A percentile compares a stretch with the other conserved stretches of the same genome.
Evolutionary conservation across 1,139 yeast species (phyloP).

Genomic region (Ogataea hybrid): DNA sequence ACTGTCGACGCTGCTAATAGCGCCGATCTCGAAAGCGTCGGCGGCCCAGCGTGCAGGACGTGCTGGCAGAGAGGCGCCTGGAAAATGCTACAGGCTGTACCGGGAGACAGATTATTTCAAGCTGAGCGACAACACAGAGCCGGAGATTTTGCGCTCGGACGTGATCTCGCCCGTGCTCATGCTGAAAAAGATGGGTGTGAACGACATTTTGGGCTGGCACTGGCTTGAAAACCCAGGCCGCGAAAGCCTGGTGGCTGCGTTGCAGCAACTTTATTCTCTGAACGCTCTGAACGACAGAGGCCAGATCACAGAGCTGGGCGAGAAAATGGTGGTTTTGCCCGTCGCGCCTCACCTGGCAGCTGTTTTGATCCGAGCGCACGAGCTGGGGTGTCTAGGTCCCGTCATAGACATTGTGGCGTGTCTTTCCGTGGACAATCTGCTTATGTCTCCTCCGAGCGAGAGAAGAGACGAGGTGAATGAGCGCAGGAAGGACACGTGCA

Average conservation of each 20-base stretch:
- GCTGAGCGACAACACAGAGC: conserved; percentile 79
- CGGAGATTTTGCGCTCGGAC: conserved; percentile 87
- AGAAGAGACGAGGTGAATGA: conserved; percentile 75
- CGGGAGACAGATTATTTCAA: conserved; percentile 65
- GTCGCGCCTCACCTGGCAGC: conserved; percentile 91
- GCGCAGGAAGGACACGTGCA: conserved; percentile 60
- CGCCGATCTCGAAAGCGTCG: conserved; percentile 91
- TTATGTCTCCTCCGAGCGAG: conserved; percentile 78
- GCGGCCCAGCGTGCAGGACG: conserved; percentile 97
- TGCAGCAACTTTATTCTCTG: conserved; percentile 72
- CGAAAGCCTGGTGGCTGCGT: conserved; percentile 71
- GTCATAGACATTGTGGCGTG: conserved; percentile 91
- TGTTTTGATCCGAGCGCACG: conserved; percentile 70
- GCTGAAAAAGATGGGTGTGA: conserved; percentile 78
- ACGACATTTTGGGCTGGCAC: conserved; percentile 80
- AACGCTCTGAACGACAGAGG: conserved; percentile 81
- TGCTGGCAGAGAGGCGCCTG: conserved; percentile 96
- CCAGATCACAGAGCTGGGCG: conserved; percentile 70
- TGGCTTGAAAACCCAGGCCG: conserved; percentile 93
- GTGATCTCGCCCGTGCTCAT: conserved; percentile 81
- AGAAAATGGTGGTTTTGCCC: conserved; percentile 84
- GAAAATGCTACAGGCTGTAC: conserved; percentile 84
- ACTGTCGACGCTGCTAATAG: conserved; percentile 82
- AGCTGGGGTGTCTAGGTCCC: conserved; percentile 53
- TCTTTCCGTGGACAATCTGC: conserved; percentile 84